phyloP scores from a whole-genome alignment of 1,139 yeast genomes.

The Candida mesenterica region DNA sequence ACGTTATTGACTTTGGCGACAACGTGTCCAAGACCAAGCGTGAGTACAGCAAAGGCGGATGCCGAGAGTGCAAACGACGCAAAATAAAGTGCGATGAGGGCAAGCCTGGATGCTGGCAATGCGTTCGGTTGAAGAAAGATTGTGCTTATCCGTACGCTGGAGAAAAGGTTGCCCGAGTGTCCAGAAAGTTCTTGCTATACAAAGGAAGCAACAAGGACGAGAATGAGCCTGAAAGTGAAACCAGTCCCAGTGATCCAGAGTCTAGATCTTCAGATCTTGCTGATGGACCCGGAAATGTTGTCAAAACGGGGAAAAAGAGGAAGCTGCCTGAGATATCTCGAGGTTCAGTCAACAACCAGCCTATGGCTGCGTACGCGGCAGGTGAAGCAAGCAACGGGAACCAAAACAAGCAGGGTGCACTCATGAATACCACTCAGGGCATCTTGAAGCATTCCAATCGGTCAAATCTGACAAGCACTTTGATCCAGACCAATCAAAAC shows the following conservation, averaged over 20 bases:
- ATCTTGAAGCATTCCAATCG: too few relatives aligned
- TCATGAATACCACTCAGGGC: too few relatives aligned
- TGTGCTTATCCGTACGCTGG: slow-evolving; percentile 23
- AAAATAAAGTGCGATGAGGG: slow-evolving; percentile 29
- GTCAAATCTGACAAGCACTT: too few relatives aligned
- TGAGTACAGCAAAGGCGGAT: slow-evolving; percentile 25
- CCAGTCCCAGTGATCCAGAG: neutral
- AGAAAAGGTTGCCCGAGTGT: slow-evolving; percentile 17
- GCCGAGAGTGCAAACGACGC: slow-evolving; percentile 29
- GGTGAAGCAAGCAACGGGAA: too few relatives aligned
- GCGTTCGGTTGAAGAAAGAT: slow-evolving; percentile 21
- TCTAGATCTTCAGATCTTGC: neutral
- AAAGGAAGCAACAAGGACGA: neutral
- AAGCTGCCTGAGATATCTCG: neutral
- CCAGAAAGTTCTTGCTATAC: slow-evolving; percentile 10
- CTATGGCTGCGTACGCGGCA: neutral
- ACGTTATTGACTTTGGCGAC: slow-evolving; percentile 15
- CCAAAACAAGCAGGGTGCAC: too few relatives aligned
- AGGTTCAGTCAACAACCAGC: neutral
- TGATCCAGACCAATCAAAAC: too few relatives aligned
- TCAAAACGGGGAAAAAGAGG: too few relatives aligned
- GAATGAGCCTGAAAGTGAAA: neutral
- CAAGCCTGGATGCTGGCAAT: slow-evolving; percentile 26
- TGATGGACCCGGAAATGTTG: too few relatives aligned
- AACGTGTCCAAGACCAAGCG: slow-evolving; percentile 13